Base-by-base conservation (phyloP, 768 basidiomycete genomes). In the Lactarius evosmus region DNA sequence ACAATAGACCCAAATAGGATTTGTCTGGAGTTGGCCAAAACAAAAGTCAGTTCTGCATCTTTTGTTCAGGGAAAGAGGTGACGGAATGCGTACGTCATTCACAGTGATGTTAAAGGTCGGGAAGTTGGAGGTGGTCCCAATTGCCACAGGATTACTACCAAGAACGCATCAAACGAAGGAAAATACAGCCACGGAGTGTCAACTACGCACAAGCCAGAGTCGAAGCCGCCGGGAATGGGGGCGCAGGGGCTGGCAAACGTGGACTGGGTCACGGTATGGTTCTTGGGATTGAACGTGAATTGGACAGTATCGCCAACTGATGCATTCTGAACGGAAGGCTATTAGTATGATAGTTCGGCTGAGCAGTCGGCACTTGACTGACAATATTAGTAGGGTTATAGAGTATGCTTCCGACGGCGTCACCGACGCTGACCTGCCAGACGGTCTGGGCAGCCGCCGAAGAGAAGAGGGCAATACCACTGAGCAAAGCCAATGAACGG, bases 261-360 rank as follows among this genome's bases (percentile, higher is more conserved):
- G 2, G 72, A 71, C 60, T 75, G 72, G 19, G 71, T 72, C 12
- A 72, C 73, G 6, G 66, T 68, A 66, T 75, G 74, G 60, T 73
- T 74, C 56, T 73, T 74, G 56, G 63, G 60, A 19, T 67, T 36
- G 71, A 72, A 75, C 2, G 25, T 41, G 65, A 73, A 75, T 9
- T 22, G 14, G 62, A 75, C 57, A 3, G 32, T 56, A 55, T 75
- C 74, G 4, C 72, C 69, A 36, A 56, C 16, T 16, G 50, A 34
- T 7, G 70, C 73, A 16, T 8, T 22, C 67, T 68, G 55, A 38
- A 52, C 1, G 38, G 6, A 6, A 33, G 7, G n/a, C 9, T 14
- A 27, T 63, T 29, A 59, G 57, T 30, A 19, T 14, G n/a, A 59
- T 9, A 5, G 14, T 34, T 40, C 4, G 36, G 33, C 7, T 1